Evolutionary conservation across 1,139 yeast species (phyloP).

Genomic region (Debaryomyces sp.): DNA sequence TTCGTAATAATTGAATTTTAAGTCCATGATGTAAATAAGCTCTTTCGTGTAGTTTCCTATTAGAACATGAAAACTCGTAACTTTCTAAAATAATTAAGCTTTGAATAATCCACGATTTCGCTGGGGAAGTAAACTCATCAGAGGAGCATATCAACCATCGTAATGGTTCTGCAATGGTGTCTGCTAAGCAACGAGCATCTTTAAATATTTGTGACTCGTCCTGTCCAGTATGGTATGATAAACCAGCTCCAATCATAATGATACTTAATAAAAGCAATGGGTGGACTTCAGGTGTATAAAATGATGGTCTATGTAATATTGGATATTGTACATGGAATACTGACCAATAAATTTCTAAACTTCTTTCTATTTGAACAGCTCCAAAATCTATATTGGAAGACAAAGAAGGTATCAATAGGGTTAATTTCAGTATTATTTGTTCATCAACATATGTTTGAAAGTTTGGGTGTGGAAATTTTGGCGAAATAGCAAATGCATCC

Average conservation of each 20-base stretch:
- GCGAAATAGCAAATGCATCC: constrained; percentile 22
- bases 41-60: constrained; percentile 59
- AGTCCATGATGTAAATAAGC: constrained; percentile 71
- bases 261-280: constrained; percentile 52
- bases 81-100: constrained; percentile 56
- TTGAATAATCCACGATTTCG: constrained; percentile 61
- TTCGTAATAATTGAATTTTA: constrained; percentile 60
- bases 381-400: constrained; percentile 1
- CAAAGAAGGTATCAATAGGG: constrained; percentile 3
- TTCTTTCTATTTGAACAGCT: constrained; percentile 14
- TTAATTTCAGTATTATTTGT: not conserved
- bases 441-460: constrained; percentile 6
- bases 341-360: constrained; percentile 45
- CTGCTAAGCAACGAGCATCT: constrained; percentile 18
- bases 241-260: constrained; percentile 53
- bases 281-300: constrained; percentile 48
- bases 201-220: not conserved
- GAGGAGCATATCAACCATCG: constrained; percentile 58
- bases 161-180: constrained; percentile 55
- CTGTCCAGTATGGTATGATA: constrained; percentile 8
- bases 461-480: constrained; percentile 5
- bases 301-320: constrained; percentile 57
- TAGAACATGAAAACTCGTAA: constrained; percentile 49
- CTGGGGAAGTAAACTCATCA: constrained; percentile 49
- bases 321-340: constrained; percentile 58